A percentile compares a stretch with the other conserved stretches of the same genome.
phyloP scores from a whole-genome alignment of 2,329 filamentous ascomycete species.

The Gremmenia infestans region DNA sequence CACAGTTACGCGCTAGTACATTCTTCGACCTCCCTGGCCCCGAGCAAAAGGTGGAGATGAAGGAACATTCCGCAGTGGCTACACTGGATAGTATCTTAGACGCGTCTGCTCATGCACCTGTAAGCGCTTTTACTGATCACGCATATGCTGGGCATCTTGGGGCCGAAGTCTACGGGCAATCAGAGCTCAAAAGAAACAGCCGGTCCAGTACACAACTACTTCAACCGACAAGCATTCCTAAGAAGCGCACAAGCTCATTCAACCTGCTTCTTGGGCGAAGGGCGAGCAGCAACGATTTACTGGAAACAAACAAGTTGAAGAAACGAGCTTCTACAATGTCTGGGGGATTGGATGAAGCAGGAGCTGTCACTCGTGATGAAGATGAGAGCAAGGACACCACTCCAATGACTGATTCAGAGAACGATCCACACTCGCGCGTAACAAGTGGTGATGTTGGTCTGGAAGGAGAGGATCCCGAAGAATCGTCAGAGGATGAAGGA shows the following conservation, averaged over 20 bases:
- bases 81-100: conserved; percentile 90
- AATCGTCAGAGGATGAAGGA: conserved; percentile 40
- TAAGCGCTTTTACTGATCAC: conserved; percentile 88
- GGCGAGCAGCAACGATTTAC: conserved; percentile 20
- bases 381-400: conserved; percentile 17
- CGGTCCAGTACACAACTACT: conserved; percentile 39
- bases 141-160: conserved; percentile 73
- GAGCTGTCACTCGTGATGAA: conserved; percentile 21
- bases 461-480: conserved; percentile 3
- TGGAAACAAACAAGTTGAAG: conserved; percentile 17
- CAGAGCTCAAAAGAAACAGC: conserved; percentile 44
- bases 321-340: conserved; percentile 21
- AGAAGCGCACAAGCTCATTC: conserved; percentile 44
- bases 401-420: conserved; percentile 17
- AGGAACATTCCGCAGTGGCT: conserved; percentile 77
- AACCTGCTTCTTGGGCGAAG: conserved; percentile 37
- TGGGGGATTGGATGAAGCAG: conserved; percentile 15
- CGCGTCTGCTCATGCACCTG: conserved; percentile 81
- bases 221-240: conserved; percentile 25
- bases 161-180: conserved; percentile 64
- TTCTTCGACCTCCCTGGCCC: conserved; percentile 74
- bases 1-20: conserved; percentile 82
- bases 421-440: conserved; percentile 8
- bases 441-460: conserved; percentile 14
- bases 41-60: conserved; percentile 49